A percentile compares a stretch with the other conserved stretches of the same genome.
Conservation (phyloP, 1,139 yeast genomes). For the Yamadazyma aaseri region DNA sequence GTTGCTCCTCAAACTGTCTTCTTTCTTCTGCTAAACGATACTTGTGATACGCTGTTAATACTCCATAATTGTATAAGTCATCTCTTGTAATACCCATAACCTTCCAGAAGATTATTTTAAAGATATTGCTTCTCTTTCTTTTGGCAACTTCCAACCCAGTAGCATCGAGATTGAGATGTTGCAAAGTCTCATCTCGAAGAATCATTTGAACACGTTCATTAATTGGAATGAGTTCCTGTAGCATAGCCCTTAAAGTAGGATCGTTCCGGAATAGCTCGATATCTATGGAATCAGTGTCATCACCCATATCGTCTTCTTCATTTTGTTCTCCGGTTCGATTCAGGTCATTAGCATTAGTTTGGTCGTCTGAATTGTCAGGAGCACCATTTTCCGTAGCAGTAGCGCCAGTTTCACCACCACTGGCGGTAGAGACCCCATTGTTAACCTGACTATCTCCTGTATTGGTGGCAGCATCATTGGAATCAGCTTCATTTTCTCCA, state of each 20-base stretch:
- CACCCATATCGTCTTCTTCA: slow-evolving; percentile 20
- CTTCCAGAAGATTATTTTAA: slow-evolving; percentile 48
- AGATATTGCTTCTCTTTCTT: slow-evolving; percentile 32
- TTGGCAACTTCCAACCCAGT: slow-evolving; percentile 40
- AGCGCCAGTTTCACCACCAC: slow-evolving; percentile 7
- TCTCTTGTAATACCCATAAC: slow-evolving; percentile 51
- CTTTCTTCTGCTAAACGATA: slow-evolving; percentile 16
- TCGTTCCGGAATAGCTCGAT: slow-evolving; percentile 42
- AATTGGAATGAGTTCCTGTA: slow-evolving; percentile 42
- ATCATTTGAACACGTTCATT: slow-evolving; percentile 39
- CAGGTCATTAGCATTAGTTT: slow-evolving; percentile 8
- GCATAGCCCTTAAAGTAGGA: slow-evolving; percentile 37
- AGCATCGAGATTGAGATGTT: slow-evolving; percentile 38
- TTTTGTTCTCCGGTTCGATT: slow-evolving; percentile 20
- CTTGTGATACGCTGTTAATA: slow-evolving; percentile 36
- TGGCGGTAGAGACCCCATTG: not conserved
- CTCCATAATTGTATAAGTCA: slow-evolving; percentile 54
- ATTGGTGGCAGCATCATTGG: slow-evolving; percentile 3
- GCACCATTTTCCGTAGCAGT: slow-evolving; percentile 1
- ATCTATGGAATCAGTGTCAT: slow-evolving; percentile 33
- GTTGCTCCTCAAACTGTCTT: slow-evolving; percentile 2
- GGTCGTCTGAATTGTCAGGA: not conserved
- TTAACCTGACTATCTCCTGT: slow-evolving; percentile 3
- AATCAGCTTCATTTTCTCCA: too few relatives aligned
- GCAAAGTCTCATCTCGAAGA: slow-evolving; percentile 26